Evolutionary conservation across 2,329 filamentous ascomycete genomes (phyloP).

Genomic region (Exophiala viscosa): DNA sequence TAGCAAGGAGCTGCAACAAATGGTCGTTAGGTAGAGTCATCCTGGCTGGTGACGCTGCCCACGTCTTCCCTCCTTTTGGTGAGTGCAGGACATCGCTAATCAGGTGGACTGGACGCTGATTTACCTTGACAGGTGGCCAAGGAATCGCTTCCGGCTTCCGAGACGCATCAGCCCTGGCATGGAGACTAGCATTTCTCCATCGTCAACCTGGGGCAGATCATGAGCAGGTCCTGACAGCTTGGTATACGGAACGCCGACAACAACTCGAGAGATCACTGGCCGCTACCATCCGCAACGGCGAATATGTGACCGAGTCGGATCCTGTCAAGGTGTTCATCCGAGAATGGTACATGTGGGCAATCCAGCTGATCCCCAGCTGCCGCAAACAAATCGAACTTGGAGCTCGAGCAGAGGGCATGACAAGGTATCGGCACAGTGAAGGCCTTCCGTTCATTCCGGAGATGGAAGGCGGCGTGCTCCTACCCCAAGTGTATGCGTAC

Average conservation of each 20-base stretch:
- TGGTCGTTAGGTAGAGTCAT: slow-evolving; percentile 26
- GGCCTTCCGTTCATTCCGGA: slow-evolving; percentile 35
- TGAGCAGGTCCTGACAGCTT: slow-evolving; percentile 30
- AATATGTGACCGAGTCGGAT: slow-evolving; percentile 33
- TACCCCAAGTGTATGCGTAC: slow-evolving; percentile 36
- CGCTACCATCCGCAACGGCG: slow-evolving; percentile 35
- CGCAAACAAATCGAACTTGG: slow-evolving; percentile 32
- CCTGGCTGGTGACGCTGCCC: slow-evolving; percentile 31
- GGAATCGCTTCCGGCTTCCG: slow-evolving; percentile 42
- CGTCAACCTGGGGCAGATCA: slow-evolving; percentile 24
- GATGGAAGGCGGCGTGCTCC: slow-evolving; percentile 31
- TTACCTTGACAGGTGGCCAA: slow-evolving; percentile 32
- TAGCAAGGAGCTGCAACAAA: slow-evolving; percentile 28
- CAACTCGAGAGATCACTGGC: slow-evolving; percentile 37
- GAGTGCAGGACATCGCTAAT: background rate
- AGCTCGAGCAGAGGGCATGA: slow-evolving; percentile 31
- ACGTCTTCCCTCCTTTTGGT: slow-evolving; percentile 32
- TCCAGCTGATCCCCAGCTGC: slow-evolving; percentile 34
- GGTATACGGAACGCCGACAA: slow-evolving; percentile 39
- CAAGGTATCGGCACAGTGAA: slow-evolving; percentile 30
- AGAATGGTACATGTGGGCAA: slow-evolving; percentile 34
- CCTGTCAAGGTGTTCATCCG: slow-evolving; percentile 33
- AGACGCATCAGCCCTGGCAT: slow-evolving; percentile 37
- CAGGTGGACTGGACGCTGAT: background rate
- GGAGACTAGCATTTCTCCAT: slow-evolving; percentile 36